Evolutionary conservation across 164 flowering plant genomes (phyloP).

Genomic region (Annona cherimola): DNA sequence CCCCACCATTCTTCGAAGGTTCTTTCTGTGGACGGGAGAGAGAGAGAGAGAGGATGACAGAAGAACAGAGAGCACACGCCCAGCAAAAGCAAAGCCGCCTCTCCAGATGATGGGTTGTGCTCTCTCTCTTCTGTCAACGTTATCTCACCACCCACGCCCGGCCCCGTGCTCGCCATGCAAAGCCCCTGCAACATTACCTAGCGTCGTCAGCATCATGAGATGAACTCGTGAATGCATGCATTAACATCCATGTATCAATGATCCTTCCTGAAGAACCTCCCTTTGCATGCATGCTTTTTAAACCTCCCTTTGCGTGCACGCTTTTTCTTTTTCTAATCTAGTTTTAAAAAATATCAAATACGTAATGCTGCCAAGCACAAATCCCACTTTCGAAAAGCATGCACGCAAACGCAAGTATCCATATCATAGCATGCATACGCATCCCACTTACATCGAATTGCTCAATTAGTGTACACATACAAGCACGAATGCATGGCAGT

Average conservation of each 20-base stretch:
- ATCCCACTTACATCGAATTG: no score
- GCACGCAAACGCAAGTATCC: no score
- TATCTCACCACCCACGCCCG: neutral
- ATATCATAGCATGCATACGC: no score
- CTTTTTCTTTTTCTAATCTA: no score
- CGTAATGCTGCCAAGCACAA: no score
- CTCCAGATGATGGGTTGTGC: slow-evolving; percentile 51
- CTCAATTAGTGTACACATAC: no score
- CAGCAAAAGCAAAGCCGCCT: slow-evolving; percentile 41
- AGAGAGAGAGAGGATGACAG: slow-evolving; percentile 34
- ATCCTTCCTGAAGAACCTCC: neutral
- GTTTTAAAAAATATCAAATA: no score
- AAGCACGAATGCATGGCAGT: no score
- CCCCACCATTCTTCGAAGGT: no score
- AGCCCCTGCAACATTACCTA: neutral
- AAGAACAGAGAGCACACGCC: slow-evolving; percentile 68
- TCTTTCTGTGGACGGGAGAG: no score
- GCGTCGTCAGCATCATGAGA: neutral
- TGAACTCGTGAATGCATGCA: neutral
- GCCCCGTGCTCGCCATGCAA: neutral
- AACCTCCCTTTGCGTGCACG: no score
- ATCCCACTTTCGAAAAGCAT: no score
- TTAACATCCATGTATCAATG: neutral
- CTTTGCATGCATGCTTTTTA: neutral
- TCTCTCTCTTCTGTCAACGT: slow-evolving; percentile 79